Base-by-base conservation (phyloP, 2,329 filamentous ascomycete species). In the Phialemoniopsis sp. region DNA sequence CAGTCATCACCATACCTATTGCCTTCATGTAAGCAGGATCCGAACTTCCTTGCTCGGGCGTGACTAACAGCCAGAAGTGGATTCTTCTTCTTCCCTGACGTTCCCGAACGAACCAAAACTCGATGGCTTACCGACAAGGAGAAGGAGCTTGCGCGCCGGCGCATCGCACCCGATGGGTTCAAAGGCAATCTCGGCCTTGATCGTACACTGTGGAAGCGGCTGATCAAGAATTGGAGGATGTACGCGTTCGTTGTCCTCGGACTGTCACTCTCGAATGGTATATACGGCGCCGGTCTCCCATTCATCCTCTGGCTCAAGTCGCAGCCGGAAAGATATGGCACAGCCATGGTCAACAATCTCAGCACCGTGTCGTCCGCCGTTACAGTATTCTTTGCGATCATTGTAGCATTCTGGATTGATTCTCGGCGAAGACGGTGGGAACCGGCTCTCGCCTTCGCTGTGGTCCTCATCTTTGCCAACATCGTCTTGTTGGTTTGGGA, bases 1-100 rank as follows among this genome's bases (percentile, higher is more conserved):
- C 71, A 0, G 58, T 76, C 30, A 77, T 79, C 46, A 74, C 71
- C 3, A 60, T 80, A 3, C 76, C 75, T 0, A 68, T 80, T 13
- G 72, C 72, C 3, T 40, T 79, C 2, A 65, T 72, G n/a, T 29
- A 68, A 67, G n/a, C n/a, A n/a, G n/a, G n/a, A n/a, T n/a, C n/a
- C n/a, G n/a, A n/a, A n/a, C n/a, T n/a, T n/a, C n/a, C n/a, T n/a
- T n/a, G n/a, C n/a, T n/a, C n/a, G n/a, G n/a, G n/a, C n/a, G n/a
- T n/a, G n/a, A n/a, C n/a, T n/a, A n/a, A n/a, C n/a, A n/a, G n/a
- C n/a, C n/a, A n/a, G n/a, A n/a, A n/a, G n/a, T 5, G 75, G 76
- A 1, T 80, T 68, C 49, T 53, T 77, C 37, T 44, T 64, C 40
- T 46, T 62, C 28, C 64, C 64, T 1, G 64, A 67, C 37, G 50